Base-by-base conservation (phyloP, 345 rosid genomes). In the Aquilaria malaccensis region DNA sequence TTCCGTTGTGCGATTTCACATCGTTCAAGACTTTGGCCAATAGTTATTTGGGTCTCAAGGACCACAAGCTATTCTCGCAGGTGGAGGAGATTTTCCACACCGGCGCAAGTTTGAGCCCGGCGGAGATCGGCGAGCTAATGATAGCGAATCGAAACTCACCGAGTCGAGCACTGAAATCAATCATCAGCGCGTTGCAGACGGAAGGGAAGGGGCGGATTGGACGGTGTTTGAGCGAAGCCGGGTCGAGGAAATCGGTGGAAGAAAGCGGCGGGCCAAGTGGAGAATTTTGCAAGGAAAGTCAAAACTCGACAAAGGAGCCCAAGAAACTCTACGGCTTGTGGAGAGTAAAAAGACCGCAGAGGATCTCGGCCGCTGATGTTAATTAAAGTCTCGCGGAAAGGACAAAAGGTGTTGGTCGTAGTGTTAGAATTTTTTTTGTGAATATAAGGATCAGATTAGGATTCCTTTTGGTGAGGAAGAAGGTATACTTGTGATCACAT, bases 91-190 rank as follows among this genome's bases (percentile, higher is more conserved):
- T 86, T 30, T 83, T 91, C 58, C 91, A 79, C 50, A 74, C 68
- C 55, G 97, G 97, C 1, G 82, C 86, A 41, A 79, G 80, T 56
- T 32, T 91, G 58, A 88, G 93, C 58, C 89, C 86, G 13, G 97
- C 96, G 1, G 96, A 85, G 75, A 84, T 91, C 32, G 85, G 91
- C 1, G 97, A 91, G 68, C 66, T 91, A 48, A 84, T 91, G 97
- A 85, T 87, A 43, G 82, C 86, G 2, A 85, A 91, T 72, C 80
- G 96, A 52, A 79, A 60, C 55, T 91, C 97, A 53, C 97, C 96
- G 30, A 85, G 85, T 66, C 81, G 97, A 59, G 97, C 97, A 13
- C 59, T 91, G 74, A 91, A 83, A 71, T 68, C 89, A n/a, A 91
- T 91, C 2, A 85, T 91, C 37, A 73, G 65, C 9, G 96, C 97